phyloP scores from a whole-genome alignment of 306 rosid genomes.

The Quercus ilex region DNA sequence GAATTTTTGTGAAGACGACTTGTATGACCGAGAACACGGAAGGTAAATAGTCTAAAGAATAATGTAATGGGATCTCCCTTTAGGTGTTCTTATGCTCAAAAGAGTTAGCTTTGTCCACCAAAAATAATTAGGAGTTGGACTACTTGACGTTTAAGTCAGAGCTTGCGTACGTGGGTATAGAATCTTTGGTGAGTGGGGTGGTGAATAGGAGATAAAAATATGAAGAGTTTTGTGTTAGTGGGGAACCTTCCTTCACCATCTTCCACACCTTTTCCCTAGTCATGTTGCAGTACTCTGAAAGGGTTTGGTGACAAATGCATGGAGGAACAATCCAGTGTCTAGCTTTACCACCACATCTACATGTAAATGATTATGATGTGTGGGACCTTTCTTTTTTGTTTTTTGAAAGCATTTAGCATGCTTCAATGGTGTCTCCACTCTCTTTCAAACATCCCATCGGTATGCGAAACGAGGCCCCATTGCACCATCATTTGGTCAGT shows the following conservation, averaged over 20 bases:
- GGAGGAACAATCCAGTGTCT: conserved; percentile 63
- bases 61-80: neutral
- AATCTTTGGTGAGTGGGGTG: neutral
- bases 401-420: conserved; percentile 9
- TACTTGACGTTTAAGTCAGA: neutral
- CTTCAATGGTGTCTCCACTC: conserved; percentile 39
- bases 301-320: conserved; percentile 33
- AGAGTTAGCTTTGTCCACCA: neutral
- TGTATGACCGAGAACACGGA: no score
- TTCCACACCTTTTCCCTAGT: neutral
- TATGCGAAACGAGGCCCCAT: conserved; percentile 22
- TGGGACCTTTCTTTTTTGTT: neutral
- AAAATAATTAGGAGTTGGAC: neutral
- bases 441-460: conserved; percentile 24
- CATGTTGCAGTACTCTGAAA: neutral
- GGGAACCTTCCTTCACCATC: neutral
- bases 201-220: neutral
- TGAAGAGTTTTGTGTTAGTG: neutral
- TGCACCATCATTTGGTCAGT: conserved; percentile 25
- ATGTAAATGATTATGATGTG: conserved; percentile 37
- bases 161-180: no score
- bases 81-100: neutral
- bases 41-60: no score
- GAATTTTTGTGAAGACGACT: no score
- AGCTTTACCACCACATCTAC: conserved; percentile 41